Percentiles rank a stretch among this genome's conserved stretches.
phyloP scores from a whole-genome alignment of 495 filamentous ascomycete species.

The Aspergillus campestris region DNA sequence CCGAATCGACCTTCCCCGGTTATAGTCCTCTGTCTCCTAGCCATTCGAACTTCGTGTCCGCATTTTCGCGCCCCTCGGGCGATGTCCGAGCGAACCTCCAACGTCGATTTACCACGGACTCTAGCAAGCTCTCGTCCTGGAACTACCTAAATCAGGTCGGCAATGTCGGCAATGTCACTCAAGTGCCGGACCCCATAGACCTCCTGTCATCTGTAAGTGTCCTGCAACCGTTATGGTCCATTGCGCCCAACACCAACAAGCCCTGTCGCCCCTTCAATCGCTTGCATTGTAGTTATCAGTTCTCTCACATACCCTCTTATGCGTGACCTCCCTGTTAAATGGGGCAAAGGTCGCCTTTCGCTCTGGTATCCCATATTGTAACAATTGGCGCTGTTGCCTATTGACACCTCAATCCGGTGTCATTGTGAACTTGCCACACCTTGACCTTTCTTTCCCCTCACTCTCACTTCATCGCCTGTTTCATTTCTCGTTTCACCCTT shows the following conservation, averaged over 20 bases:
- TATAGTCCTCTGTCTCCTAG: slow-evolving; percentile 63
- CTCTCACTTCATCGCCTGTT: not conserved
- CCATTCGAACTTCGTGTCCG: slow-evolving; percentile 48
- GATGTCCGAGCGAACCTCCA: slow-evolving; percentile 67
- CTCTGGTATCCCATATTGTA: too few species aligned
- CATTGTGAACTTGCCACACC: not conserved
- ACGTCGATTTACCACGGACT: slow-evolving; percentile 90
- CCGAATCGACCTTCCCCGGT: slow-evolving; percentile 60
- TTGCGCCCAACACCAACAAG: too few species aligned
- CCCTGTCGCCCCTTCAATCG: not conserved
- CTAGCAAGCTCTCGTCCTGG: slow-evolving; percentile 75
- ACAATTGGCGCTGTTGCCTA: too few species aligned
- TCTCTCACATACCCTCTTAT: not conserved
- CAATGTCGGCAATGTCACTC: slow-evolving; percentile 31
- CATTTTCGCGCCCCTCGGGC: slow-evolving; percentile 44
- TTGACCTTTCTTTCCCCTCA: not conserved
- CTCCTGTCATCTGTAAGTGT: slow-evolving; percentile 44
- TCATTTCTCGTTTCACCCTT: not conserved
- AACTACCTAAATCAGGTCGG: slow-evolving; percentile 53
- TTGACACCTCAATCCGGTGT: too few species aligned
- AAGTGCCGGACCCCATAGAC: slow-evolving; percentile 50
- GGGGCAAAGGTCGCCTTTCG: too few species aligned
- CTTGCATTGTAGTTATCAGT: slow-evolving; percentile 5
- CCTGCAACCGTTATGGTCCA: too few species aligned
- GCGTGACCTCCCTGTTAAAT: not conserved